phyloP scores from a whole-genome alignment of 768 basidiomycete species.

The Imleria badia region DNA sequence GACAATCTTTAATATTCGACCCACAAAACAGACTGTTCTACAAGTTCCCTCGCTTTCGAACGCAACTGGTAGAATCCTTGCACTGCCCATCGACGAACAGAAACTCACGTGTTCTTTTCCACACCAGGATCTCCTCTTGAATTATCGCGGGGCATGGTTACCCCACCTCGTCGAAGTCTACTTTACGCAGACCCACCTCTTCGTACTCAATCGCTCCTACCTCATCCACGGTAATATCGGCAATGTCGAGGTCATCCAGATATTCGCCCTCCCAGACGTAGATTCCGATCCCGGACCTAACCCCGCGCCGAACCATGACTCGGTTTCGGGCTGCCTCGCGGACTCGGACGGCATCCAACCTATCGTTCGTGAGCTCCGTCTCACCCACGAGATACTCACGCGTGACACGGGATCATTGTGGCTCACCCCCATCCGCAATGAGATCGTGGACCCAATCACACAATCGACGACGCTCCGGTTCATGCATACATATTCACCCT shows the following conservation, averaged over 20 bases:
- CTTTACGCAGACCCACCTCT: conserved; percentile 13
- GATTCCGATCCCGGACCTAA: not conserved
- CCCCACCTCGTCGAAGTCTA: conserved; percentile 20
- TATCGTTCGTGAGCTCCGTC: conserved; percentile 14
- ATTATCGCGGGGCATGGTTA: conserved; percentile 19
- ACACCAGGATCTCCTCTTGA: conserved; percentile 12
- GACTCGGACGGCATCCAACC: not conserved
- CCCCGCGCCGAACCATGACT: not conserved
- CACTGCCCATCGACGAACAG: not conserved
- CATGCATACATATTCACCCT: conserved; percentile 10
- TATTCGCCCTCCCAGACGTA: conserved; percentile 19
- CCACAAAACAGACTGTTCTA: conserved; percentile 13
- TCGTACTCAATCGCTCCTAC: conserved; percentile 16
- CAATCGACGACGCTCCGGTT: conserved; percentile 21
- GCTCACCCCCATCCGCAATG: conserved; percentile 14
- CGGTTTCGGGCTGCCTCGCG: not conserved
- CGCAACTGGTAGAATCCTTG: conserved; percentile 7
- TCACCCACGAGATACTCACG: conserved; percentile 19
- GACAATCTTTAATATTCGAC: conserved; percentile 17
- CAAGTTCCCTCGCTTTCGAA: conserved; percentile 22
- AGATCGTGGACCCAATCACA: conserved; percentile 7
- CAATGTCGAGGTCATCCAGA: conserved; percentile 19
- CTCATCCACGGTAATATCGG: conserved; percentile 11
- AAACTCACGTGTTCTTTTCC: not conserved
- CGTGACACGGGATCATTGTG: conserved; percentile 8